Percentiles rank a stretch among this genome's conserved stretches.
phyloP scores from a whole-genome alignment of 129 eudicot species.

The Flaveria brownii region DNA sequence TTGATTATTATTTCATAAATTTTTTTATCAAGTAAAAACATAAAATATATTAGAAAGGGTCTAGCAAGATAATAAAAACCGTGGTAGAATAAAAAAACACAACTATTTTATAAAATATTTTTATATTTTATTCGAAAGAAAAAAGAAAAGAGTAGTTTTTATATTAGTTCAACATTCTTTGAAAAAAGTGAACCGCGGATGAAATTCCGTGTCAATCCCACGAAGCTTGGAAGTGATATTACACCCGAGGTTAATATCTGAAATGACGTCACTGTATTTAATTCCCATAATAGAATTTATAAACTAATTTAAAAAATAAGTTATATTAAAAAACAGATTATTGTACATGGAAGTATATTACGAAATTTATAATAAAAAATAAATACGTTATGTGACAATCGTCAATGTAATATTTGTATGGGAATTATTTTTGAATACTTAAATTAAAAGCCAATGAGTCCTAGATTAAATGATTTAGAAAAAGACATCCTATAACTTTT shows the following conservation, averaged over 20 bases:
- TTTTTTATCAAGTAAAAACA: no score
- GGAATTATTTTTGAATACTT: slow-evolving; percentile 7
- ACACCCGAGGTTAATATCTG: slow-evolving; percentile 28
- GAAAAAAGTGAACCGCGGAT: slow-evolving; percentile 8
- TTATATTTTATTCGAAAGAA: no score
- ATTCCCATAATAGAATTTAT: no score
- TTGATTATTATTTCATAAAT: no score
- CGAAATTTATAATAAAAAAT: background rate
- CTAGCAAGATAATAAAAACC: no score
- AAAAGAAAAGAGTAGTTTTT: no score
- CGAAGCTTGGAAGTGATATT: slow-evolving; percentile 19
- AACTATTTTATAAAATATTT: no score
- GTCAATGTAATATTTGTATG: slow-evolving; percentile 39
- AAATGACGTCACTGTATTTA: slow-evolving; percentile 19
- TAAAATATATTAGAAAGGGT: no score
- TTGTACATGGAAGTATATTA: background rate
- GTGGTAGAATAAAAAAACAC: no score
- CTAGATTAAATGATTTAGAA: no score
- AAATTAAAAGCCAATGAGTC: background rate
- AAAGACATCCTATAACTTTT: no score
- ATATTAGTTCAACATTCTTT: background rate
- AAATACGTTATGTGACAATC: slow-evolving; percentile 20
- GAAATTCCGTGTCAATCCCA: slow-evolving; percentile 38
- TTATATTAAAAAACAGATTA: background rate
- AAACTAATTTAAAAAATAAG: no score